These are phyloP conservation scores for Singerocomus rubriflavus DNA, from an alignment of 1,284 basidiomycete genomes.

Conservation along the genomic window DNA sequence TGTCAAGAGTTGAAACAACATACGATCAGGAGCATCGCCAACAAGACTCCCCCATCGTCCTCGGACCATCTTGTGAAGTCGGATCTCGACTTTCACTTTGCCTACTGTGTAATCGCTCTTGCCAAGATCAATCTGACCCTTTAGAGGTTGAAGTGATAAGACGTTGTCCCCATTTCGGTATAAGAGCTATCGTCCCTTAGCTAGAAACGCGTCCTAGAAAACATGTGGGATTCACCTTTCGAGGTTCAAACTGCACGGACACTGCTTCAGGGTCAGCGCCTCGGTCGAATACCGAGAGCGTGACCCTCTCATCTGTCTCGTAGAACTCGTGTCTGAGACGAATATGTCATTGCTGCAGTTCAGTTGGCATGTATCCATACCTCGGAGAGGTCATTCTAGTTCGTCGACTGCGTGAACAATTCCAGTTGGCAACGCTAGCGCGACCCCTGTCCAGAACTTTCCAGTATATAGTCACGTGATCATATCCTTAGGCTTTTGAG, in stretches of 20 bases:
- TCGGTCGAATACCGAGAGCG: slow-evolving; percentile 76
- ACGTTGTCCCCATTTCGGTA: slow-evolving; percentile 65
- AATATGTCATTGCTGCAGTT: not conserved
- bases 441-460: slow-evolving; percentile 22
- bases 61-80: slow-evolving; percentile 57
- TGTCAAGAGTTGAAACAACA: slow-evolving; percentile 26
- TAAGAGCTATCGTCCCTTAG: slow-evolving; percentile 40
- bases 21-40: slow-evolving; percentile 73
- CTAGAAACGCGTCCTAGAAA: not conserved
- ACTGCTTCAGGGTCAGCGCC: slow-evolving; percentile 67
- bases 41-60: slow-evolving; percentile 77
- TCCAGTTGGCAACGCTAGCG: not conserved
- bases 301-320: slow-evolving; percentile 75
- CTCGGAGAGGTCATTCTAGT: slow-evolving; percentile 41
- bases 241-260: slow-evolving; percentile 58
- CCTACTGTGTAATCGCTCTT: slow-evolving; percentile 67
- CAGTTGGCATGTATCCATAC: slow-evolving; percentile 27
- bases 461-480: slow-evolving; percentile 27
- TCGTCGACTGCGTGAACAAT: not conserved
- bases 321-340: slow-evolving; percentile 79
- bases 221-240: slow-evolving; percentile 47
- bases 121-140: slow-evolving; percentile 71
- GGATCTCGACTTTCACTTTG: slow-evolving; percentile 81
- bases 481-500: too few relatives aligned
- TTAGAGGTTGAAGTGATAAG: slow-evolving; percentile 71